A percentile compares a stretch with the other conserved stretches of the same genome.
Evolutionary conservation across 106 monocot genomes (phyloP).

Genomic region (Platanthera guangdongensis): DNA sequence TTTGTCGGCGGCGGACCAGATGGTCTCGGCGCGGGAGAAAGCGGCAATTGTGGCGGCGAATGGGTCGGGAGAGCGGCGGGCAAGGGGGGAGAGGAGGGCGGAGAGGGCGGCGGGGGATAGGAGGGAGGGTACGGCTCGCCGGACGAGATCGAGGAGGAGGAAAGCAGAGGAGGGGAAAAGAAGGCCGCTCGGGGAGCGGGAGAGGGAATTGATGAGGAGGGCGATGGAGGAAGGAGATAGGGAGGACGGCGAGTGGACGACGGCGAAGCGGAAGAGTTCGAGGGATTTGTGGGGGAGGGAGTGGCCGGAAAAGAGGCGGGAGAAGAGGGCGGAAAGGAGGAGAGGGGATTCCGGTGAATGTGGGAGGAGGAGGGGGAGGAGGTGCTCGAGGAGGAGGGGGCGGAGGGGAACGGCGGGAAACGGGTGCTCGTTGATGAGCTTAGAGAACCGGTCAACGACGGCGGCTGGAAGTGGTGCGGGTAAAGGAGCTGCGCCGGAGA

Average conservation of each 20-base stretch:
- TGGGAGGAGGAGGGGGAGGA: slow-evolving; percentile 2
- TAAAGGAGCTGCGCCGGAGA: not conserved
- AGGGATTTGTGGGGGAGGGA: not conserved
- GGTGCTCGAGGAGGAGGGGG: slow-evolving; percentile 1
- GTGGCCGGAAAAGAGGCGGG: not conserved
- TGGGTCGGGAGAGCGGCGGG: slow-evolving; percentile 31
- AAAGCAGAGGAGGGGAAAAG: slow-evolving; percentile 12
- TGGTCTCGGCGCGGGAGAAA: slow-evolving; percentile 36
- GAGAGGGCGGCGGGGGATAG: slow-evolving; percentile 25
- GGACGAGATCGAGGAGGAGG: slow-evolving; percentile 10
- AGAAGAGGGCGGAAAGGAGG: slow-evolving; percentile 10
- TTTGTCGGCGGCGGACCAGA: slow-evolving; percentile 17
- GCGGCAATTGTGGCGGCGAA: slow-evolving; percentile 45
- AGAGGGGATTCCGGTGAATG: not conserved
- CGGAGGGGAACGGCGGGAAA: slow-evolving; percentile 9
- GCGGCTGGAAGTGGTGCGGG: slow-evolving; percentile 3
- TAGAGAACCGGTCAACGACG: slow-evolving; percentile 13
- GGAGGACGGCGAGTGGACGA: slow-evolving; percentile 12
- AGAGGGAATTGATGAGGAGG: slow-evolving; percentile 7
- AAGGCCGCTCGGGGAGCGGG: slow-evolving; percentile 17
- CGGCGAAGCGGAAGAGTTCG: slow-evolving; percentile 16
- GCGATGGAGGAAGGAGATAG: slow-evolving; percentile 7
- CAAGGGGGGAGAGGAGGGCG: slow-evolving; percentile 34
- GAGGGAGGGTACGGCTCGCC: slow-evolving; percentile 10
- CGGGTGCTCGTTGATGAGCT: slow-evolving; percentile 21